Percentiles rank a stretch among this genome's conserved stretches.
phyloP scores from a whole-genome alignment of 164 flowering plant genomes.

The Vitis cinerea region DNA sequence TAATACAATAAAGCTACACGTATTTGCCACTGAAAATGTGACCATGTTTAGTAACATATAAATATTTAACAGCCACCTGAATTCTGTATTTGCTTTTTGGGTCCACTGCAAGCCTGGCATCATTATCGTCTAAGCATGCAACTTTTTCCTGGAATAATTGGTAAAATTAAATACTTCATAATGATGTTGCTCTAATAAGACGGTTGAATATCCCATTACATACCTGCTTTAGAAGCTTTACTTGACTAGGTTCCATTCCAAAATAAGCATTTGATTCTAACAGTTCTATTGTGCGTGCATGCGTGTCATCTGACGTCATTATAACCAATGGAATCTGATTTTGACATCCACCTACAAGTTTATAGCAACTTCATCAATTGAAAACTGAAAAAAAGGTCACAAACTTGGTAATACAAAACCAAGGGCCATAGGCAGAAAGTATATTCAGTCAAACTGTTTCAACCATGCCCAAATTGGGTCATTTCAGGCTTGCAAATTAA shows the following conservation, averaged over 20 bases:
- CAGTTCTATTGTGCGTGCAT: conserved; percentile 65
- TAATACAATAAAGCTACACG: not conserved
- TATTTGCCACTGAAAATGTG: not conserved
- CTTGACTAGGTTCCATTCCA: conserved; percentile 89
- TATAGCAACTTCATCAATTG: conserved; percentile 2
- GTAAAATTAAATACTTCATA: not conserved
- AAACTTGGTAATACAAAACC: not conserved
- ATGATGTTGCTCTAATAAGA: not conserved
- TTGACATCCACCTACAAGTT: conserved; percentile 47
- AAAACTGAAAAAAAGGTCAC: not conserved
- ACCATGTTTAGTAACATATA: not conserved
- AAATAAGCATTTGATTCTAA: conserved; percentile 83
- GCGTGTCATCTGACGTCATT: conserved; percentile 99
- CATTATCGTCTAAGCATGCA: conserved; percentile 94
- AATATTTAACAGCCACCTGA: conserved; percentile 51
- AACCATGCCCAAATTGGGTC: no score
- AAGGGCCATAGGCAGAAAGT: no score
- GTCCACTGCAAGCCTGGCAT: conserved; percentile 92
- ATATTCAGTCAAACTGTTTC: no score
- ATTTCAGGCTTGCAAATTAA: no score
- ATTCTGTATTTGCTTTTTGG: conserved; percentile 73
- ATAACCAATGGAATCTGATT: conserved; percentile 77
- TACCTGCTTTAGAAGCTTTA: conserved; percentile 95
- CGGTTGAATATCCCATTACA: not conserved
- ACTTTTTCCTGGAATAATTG: conserved; percentile 79